These are phyloP conservation scores for Gyrodon lividus DNA, from an alignment of 768 basidiomycete species.

Conservation along the genomic window DNA sequence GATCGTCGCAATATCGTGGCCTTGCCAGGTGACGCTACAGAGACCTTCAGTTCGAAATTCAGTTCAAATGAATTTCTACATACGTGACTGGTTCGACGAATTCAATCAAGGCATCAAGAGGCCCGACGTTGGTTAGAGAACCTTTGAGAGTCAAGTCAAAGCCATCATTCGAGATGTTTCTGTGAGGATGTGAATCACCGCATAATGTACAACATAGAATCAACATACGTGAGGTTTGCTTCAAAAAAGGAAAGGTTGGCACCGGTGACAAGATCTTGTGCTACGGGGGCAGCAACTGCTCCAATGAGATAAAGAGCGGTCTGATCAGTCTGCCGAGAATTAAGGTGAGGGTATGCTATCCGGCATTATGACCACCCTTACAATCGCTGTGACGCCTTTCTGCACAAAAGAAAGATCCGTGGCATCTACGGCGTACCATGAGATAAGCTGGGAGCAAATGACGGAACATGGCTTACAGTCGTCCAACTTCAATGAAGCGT, in stretches of 20 bases:
- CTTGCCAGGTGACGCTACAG: conserved; percentile 60
- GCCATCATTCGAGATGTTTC: conserved; percentile 56
- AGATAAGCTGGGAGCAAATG: background rate
- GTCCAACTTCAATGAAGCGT: conserved; percentile 58
- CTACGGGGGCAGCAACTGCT: conserved; percentile 65
- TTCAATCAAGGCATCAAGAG: conserved; percentile 66
- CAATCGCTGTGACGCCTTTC: conserved; percentile 51
- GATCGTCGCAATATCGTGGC: conserved; percentile 60
- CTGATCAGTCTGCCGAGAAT: conserved; percentile 49
- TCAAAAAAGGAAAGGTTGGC: conserved; percentile 52
- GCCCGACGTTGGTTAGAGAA: conserved; percentile 60
- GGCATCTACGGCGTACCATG: conserved; percentile 39
- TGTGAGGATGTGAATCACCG: conserved; percentile 50
- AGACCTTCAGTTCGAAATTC: background rate
- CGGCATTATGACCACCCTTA: conserved; percentile 26
- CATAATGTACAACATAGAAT: conserved; percentile 27
- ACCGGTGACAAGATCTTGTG: conserved; percentile 61
- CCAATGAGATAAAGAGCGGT: conserved; percentile 67
- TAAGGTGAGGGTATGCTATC: conserved; percentile 2
- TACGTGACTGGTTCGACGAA: conserved; percentile 64
- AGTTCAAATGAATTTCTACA: conserved; percentile 15
- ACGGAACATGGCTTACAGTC: conserved; percentile 47
- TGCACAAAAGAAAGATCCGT: conserved; percentile 61
- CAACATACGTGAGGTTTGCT: conserved; percentile 56
- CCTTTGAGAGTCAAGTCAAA: conserved; percentile 62